Evolutionary conservation across 2,329 filamentous ascomycete genomes (phyloP), one percentile per base, ranked within the genome.

Genomic region (Fusarium sp.): DNA sequence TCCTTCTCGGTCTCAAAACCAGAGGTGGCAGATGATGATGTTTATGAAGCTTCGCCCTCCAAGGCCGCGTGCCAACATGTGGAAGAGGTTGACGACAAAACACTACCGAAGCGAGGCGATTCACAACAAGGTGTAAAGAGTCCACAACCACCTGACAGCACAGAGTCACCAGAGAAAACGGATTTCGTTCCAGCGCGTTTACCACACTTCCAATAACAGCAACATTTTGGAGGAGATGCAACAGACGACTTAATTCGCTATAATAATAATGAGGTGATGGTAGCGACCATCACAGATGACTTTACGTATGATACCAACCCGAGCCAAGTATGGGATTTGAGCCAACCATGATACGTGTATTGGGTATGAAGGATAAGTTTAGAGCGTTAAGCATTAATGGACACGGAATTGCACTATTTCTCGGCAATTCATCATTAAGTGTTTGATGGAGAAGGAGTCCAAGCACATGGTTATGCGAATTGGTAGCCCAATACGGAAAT

Each of bases 181-280:
- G 77, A 77, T 3, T 89, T 89, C 67, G 79, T 89, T 21, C 87
- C 87, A 6, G 88, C 88, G 34, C 81, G 86, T 59, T 74, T 90
- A 60, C 88, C 88, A 36, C 81, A 82, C 53, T 86, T 89, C 77
- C 78, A 78, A 66, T 86, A 62, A 76, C n/a, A 24, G 28, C 28
- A 14, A 15, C n/a, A 10, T 21, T 17, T 21, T 44, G n/a, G 21
- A 21, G n/a, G 23, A 36, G 49, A 11, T 9, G 9, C 28, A 23
- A 26, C 20, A 26, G 32, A 40, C 19, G 51, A 63, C 28, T 58
- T 26, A 28, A 34, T 52, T 56, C 53, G 39, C 53, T 55, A 56
- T 70, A 71, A 62, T 55, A 62, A 50, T 64, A 71, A 64, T 59
- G 51, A 62, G 49, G 49, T 39, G 57, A 55, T 44, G 52, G 42